A percentile compares a stretch with the other conserved stretches of the same genome.
Conservation (phyloP, 176 grass and related monocot species). For the Pontederia paniculata region DNA sequence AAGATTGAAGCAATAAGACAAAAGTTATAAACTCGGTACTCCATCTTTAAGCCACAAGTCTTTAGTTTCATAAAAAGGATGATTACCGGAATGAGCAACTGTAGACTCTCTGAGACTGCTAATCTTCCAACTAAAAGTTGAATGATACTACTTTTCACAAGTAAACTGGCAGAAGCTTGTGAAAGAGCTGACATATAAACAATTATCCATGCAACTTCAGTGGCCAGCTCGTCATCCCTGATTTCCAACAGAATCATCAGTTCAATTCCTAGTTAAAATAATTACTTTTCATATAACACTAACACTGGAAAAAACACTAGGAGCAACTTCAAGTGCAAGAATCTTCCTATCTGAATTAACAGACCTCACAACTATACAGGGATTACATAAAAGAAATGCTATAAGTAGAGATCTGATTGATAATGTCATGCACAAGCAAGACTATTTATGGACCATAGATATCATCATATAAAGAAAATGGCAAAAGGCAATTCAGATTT, state of each 20-base stretch:
- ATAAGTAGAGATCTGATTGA: no score
- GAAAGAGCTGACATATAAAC: constrained; percentile 95
- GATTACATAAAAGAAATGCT: no score
- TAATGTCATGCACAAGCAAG: no score
- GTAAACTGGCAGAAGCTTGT: constrained; percentile 45
- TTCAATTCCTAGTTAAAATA: constrained; percentile 8
- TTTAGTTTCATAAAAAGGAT: constrained; percentile 8
- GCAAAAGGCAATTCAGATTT: no score
- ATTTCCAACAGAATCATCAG: constrained; percentile 22
- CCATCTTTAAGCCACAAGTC: no score
- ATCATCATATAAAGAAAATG: no score
- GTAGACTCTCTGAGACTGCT: constrained; percentile 60
- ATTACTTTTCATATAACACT: neutral
- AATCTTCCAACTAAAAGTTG: constrained; percentile 58
- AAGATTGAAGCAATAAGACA: neutral
- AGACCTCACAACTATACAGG: no score
- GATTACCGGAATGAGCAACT: constrained; percentile 80
- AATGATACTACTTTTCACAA: constrained; percentile 48
- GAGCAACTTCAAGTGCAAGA: no score
- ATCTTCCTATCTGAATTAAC: no score
- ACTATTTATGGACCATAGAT: no score
- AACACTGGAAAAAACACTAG: no score
- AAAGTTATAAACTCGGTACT: no score
- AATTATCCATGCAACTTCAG: constrained; percentile 92
- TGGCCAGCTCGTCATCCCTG: constrained; percentile 79